These are phyloP conservation scores for Patellifolia procumbens DNA, from an alignment of 179 eudicot species.

Conservation along the genomic window DNA sequence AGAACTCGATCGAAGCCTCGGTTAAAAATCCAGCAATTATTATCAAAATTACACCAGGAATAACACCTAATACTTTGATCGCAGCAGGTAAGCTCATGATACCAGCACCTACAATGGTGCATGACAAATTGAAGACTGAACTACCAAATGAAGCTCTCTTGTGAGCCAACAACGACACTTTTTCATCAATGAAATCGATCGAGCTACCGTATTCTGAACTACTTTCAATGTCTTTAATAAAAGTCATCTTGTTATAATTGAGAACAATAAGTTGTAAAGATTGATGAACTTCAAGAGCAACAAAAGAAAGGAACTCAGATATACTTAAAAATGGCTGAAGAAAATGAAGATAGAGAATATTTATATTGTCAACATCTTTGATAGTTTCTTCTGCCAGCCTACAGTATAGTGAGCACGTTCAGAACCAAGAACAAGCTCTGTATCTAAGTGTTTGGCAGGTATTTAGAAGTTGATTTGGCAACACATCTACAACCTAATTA, in stretches of 20 bases:
- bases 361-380: background rate
- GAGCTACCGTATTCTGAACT: background rate
- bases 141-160: constrained; percentile 33
- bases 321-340: background rate
- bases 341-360: background rate
- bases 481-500: background rate
- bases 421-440: constrained; percentile 7
- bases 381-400: constrained; percentile 9
- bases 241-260: background rate
- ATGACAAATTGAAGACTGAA: constrained; percentile 40
- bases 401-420: constrained; percentile 16
- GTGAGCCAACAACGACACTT: constrained; percentile 7
- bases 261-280: background rate
- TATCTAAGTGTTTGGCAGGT: background rate
- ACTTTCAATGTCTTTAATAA: constrained; percentile 6
- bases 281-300: background rate
- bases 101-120: constrained; percentile 53
- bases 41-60: constrained; percentile 45
- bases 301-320: background rate
- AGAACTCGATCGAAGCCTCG: constrained; percentile 38
- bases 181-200: constrained; percentile 7
- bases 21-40: constrained; percentile 37
- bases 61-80: constrained; percentile 42
- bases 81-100: constrained; percentile 53
- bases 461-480: background rate